Conservation (phyloP, 179 eudicot species). For the Beta corolliflora region DNA sequence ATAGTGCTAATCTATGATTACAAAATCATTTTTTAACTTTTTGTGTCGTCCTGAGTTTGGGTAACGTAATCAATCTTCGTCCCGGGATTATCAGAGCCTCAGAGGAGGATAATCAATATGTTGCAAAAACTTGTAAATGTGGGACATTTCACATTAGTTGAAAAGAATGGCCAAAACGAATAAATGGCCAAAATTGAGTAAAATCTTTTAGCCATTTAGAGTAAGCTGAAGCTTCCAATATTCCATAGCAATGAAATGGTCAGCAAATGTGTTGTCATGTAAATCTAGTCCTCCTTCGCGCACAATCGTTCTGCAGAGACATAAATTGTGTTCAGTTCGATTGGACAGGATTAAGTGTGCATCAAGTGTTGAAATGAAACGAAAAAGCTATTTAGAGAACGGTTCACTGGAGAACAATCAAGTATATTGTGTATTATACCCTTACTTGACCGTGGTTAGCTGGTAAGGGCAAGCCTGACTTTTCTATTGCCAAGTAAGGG, state of each 20-base stretch:
- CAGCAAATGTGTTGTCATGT: slow-evolving; percentile 11
- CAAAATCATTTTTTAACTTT: background rate
- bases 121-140: slow-evolving; percentile 6
- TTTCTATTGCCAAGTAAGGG: too few species aligned
- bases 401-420: too few species aligned
- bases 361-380: too few species aligned
- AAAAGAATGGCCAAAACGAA: slow-evolving; percentile 12
- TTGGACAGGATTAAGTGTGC: background rate
- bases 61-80: background rate
- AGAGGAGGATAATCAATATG: slow-evolving; percentile 4
- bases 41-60: background rate
- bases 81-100: background rate
- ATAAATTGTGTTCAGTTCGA: background rate
- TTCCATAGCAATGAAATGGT: slow-evolving; percentile 4
- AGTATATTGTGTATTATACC: too few species aligned
- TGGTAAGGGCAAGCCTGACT: too few species aligned
- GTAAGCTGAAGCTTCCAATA: slow-evolving; percentile 13
- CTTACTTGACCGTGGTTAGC: too few species aligned
- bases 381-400: too few species aligned
- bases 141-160: slow-evolving; percentile 5
- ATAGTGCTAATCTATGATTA: slow-evolving; percentile 16
- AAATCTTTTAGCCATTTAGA: slow-evolving; percentile 6
- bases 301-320: slow-evolving; percentile 36
- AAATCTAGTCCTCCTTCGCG: slow-evolving; percentile 30
- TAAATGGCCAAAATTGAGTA: slow-evolving; percentile 6